Conservation (phyloP, 2,329 filamentous ascomycete species). For the Curvularia lunata region DNA sequence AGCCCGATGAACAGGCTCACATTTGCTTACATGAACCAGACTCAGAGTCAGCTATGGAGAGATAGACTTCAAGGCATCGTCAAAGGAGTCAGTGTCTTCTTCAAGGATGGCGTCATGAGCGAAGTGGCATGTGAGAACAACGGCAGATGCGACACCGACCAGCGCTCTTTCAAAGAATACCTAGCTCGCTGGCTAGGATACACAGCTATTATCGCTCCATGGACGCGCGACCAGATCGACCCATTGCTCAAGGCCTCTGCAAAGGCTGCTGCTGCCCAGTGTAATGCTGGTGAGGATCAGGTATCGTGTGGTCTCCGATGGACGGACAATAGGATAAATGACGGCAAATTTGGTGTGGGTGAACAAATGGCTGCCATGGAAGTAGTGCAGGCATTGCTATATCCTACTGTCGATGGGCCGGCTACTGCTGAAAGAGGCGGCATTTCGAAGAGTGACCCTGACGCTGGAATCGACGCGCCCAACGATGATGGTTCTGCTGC, state of each 20-base stretch:
- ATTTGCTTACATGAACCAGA: slow-evolving; percentile 28
- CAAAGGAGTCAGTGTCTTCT: slow-evolving; percentile 52
- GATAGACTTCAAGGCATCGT: slow-evolving; percentile 43
- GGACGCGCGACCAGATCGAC: slow-evolving; percentile 52
- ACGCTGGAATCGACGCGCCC: too few species aligned
- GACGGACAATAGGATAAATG: slow-evolving; percentile 52
- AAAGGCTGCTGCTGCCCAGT: slow-evolving; percentile 61
- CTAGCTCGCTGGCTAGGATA: slow-evolving; percentile 53
- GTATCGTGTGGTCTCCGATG: slow-evolving; percentile 56
- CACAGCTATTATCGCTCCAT: slow-evolving; percentile 50
- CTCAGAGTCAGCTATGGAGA: slow-evolving; percentile 42
- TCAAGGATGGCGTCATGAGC: slow-evolving; percentile 53
- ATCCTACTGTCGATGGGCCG: slow-evolving; percentile 25
- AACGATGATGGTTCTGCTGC: too few species aligned
- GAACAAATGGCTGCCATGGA: slow-evolving; percentile 67
- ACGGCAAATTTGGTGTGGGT: slow-evolving; percentile 60
- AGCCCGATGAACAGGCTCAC: not conserved
- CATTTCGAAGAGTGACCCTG: too few species aligned
- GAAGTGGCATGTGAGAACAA: slow-evolving; percentile 56
- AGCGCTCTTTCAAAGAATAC: slow-evolving; percentile 56
- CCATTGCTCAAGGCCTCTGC: slow-evolving; percentile 62
- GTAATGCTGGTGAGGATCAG: slow-evolving; percentile 57
- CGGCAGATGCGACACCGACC: slow-evolving; percentile 56
- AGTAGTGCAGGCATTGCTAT: slow-evolving; percentile 57
- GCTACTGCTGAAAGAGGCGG: too few species aligned